These are phyloP conservation scores for Leishmania turanica DNA, from an alignment of 208 protist species.

Conservation along the genomic window DNA sequence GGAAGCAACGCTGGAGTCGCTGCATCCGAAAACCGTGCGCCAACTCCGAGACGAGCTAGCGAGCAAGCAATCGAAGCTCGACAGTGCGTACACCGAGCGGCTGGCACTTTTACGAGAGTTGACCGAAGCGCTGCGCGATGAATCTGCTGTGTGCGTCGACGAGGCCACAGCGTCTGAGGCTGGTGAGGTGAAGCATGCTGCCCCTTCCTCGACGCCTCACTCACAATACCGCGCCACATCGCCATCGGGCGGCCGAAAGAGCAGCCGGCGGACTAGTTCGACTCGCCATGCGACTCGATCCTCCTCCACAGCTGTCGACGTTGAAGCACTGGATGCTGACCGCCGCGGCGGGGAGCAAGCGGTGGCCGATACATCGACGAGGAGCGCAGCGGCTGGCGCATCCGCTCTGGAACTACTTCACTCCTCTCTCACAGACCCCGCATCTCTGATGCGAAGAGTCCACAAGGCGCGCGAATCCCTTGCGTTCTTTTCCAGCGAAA, in stretches of 20 bases:
- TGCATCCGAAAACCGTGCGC: not conserved
- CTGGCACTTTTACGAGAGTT: constrained; percentile 3
- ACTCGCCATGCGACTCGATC: not conserved
- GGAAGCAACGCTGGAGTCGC: not conserved
- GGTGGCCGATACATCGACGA: not conserved
- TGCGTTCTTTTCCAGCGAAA: not conserved
- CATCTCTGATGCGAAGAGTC: not conserved
- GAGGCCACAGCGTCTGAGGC: not conserved
- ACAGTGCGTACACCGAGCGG: not conserved
- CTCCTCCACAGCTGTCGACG: not conserved
- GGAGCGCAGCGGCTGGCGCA: not conserved
- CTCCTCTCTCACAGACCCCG: constrained; percentile 4
- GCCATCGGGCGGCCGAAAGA: not conserved
- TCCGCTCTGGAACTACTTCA: not conserved
- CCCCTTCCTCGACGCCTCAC: not conserved
- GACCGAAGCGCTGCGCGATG: not conserved
- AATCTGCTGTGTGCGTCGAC: not conserved
- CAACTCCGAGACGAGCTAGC: constrained; percentile 4
- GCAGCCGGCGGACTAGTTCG: not conserved
- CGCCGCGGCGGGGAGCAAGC: not conserved
- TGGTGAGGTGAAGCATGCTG: not conserved
- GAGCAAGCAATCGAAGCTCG: not conserved
- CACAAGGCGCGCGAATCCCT: not conserved
- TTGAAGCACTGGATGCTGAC: not conserved
- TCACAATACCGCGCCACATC: not conserved